Evolutionary conservation across 2,329 filamentous ascomycete genomes (phyloP), one percentile per base, ranked within the genome.

Genomic region (Pseudophaeomoniella oleicola): DNA sequence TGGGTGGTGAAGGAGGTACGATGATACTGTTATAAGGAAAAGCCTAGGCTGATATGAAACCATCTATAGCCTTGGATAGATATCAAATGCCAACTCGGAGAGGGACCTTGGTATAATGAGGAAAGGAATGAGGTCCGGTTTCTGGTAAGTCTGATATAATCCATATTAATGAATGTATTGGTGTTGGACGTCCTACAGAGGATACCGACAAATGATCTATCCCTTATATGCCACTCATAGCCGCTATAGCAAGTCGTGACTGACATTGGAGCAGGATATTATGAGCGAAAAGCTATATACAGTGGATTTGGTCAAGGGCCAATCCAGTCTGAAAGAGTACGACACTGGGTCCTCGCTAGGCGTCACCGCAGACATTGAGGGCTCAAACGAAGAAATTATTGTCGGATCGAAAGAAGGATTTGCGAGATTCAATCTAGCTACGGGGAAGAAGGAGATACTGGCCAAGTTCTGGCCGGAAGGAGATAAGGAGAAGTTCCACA

Each of bases 331-430:
- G 52, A 58, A 57, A 44, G 54, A 63, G 37, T 55, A 81, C 41
- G 66, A 74, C 44, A 78, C 81, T 6, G 62, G 66, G 33, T 62
- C 63, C 42, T 64, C 68, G 17, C 64, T 78, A 43, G 69, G 70
- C 16, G 78, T 84, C 33, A 94, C 87, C 30, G 81, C 80, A 37
- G 80, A 94, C 57, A 83, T 94, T 38, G 68, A 74, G 42, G 66
- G 68, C 45, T 70, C 75, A 44, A 62, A 81, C 35, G 73, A 77
- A 51, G 73, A 77, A 51, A 78, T 94, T 54, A 63, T 84, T 39
- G 71, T 87, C 46, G 86, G 78, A 32, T 75, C 81, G 53, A 93
- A 94, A 63, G 71, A 78, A 54, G 86, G 86, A 41, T 73, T 83
- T 48, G 86, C 83, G 12, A 65, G 83, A 36, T 68, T 88, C 46